Evolutionary conservation across 1,139 yeast genomes (phyloP), one percentile per base, ranked within the genome.

Genomic region (Scheffersomyces parashehatae): DNA sequence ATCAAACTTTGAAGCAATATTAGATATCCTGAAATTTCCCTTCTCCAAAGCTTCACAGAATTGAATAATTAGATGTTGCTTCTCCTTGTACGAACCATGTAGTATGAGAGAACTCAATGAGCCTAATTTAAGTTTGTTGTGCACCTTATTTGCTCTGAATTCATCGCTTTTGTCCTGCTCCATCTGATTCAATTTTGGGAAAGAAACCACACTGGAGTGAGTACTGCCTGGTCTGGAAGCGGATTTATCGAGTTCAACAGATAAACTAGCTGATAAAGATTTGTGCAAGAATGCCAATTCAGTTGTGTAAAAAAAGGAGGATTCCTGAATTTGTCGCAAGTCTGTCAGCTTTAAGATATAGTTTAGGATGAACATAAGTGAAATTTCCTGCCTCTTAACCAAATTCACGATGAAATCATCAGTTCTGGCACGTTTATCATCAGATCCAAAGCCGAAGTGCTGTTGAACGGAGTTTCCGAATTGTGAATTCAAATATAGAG

Each of bases 41-140:
- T 15, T 31, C 9, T 45, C 47, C 13, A 59, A 50, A 8, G 41
- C 34, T 24, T 60, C 58, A 36, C 61, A 52, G 40, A 65, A 56
- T 11, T 57, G 47, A 6, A 63, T 52, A n/a, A 65, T 53, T 35
- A 61, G 46, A 15, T 47, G 52, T 14, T 64, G 54, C 44, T 65
- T 68, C 42, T 68, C 73, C 39, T 66, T 67, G 44, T 70, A 70
- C 1, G 71, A 52, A 0, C 75, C 75, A 41, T 60, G 47, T 9
- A 51, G 38, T 2, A 70, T 42, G 1, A 68, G 55, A 1, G 68
- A 55, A 31, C 71, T 58, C 15, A 68, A 42, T 1, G 60, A 59
- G 24, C 51, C 49, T 36, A 52, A 50, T 29, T 51, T 52, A 46
- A 55, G 52, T 15, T 43, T 43, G 24, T 49, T 43, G 38, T 37